These are phyloP conservation scores for Buddleja alternifolia DNA, from an alignment of 257 asterid genomes.

Conservation along the genomic window DNA sequence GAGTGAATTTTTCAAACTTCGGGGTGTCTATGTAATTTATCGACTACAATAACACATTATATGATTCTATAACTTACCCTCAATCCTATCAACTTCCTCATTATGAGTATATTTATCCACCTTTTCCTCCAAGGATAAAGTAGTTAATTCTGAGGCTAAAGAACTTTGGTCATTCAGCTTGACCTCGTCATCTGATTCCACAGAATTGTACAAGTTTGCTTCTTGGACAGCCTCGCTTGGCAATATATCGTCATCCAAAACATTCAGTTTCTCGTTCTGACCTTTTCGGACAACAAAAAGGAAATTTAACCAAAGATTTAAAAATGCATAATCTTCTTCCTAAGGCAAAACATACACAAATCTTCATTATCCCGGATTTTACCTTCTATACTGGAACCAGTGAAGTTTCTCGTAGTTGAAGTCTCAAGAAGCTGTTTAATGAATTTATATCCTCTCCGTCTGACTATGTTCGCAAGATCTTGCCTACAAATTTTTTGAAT, in stretches of 20 bases:
- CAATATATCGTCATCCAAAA: constrained; percentile 38
- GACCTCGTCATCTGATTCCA: constrained; percentile 33
- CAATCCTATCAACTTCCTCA: constrained; percentile 68
- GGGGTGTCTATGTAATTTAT: background rate
- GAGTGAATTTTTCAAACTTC: too few species aligned
- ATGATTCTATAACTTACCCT: constrained; percentile 46
- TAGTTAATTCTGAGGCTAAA: constrained; percentile 22
- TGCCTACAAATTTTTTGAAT: constrained; percentile 40
- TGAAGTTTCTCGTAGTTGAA: constrained; percentile 32
- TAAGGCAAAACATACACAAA: constrained; percentile 20
- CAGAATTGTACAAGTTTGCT: constrained; percentile 9
- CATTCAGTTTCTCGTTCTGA: constrained; percentile 51
- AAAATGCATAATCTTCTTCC: constrained; percentile 6
- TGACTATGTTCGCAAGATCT: constrained; percentile 87
- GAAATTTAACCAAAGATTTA: constrained; percentile 27
- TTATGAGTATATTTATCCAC: constrained; percentile 59
- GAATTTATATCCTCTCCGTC: constrained; percentile 89
- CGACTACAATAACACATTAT: background rate
- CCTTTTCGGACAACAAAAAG: constrained; percentile 55
- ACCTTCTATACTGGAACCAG: constrained; percentile 36
- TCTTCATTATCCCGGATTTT: constrained; percentile 31
- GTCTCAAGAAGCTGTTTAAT: constrained; percentile 63
- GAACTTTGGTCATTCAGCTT: constrained; percentile 24
- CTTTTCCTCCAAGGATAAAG: constrained; percentile 52
- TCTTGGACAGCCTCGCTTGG: constrained; percentile 33